Evolutionary conservation across 2,329 filamentous ascomycete genomes (phyloP), one percentile per base, ranked within the genome.

Genomic region (Ceratocystis destructans): DNA sequence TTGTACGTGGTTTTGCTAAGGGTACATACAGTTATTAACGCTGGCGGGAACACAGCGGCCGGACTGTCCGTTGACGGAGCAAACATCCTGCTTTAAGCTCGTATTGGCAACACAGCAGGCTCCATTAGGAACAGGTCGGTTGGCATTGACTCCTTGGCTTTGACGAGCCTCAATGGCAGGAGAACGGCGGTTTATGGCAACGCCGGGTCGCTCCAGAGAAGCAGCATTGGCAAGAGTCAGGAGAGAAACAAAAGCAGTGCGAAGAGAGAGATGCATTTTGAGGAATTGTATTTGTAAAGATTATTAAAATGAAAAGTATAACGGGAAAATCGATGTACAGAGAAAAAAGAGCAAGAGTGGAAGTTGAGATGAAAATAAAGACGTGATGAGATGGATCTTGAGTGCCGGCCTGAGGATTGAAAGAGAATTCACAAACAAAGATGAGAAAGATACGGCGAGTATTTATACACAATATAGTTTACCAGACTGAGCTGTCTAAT

Each of bases 51-150:
- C 73, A 68, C 75, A 76, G 45, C 72, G 72, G 22, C 75, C 75
- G 7, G 67, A 50, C 68, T 72, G 68, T 66, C 74, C 74, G 68
- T 74, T 73, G 65, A 72, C 70, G 15, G 46, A 69, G 72, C 75
- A 76, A 63, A 73, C 68, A 68, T 76, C 75, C 69, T 76, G 73
- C 73, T 76, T 76, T 55, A 75, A 68, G 67, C 68, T 73, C 3
- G 71, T 74, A 68, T 72, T 72, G 68, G 73, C 71, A 17, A 75
- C 71, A 69, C 75, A 76, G 72, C 75, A 76, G 44, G 69, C 69
- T 46, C 75, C 75, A 37, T 57, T 71, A 37, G 75, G 73, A 12
- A 75, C 72, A 15, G 74, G 74, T 17, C 75, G 72, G 70, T 72
- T 71, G 53, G 64, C 70, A 71, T 76, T 76, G 53, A 45, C 62